These are phyloP conservation scores for Leccinum barrowsii DNA, from an alignment of 768 basidiomycete genomes.

Conservation along the genomic window DNA sequence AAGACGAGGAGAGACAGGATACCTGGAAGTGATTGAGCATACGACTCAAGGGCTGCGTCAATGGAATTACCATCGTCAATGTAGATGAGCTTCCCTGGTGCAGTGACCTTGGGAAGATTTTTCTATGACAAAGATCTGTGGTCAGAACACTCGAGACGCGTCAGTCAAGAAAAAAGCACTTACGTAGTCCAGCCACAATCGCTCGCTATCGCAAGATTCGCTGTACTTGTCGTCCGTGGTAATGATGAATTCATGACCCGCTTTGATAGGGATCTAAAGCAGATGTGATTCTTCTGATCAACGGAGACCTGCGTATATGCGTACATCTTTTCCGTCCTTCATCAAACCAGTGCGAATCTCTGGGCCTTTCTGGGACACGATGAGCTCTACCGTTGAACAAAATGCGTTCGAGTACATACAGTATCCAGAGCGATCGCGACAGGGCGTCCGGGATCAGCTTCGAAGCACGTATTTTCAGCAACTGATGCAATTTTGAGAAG, in stretches of 20 bases:
- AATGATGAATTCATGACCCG: constrained; percentile 92
- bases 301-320: constrained; percentile 30
- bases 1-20: constrained; percentile 92
- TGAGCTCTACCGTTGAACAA: constrained; percentile 5
- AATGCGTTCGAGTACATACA: constrained; percentile 42
- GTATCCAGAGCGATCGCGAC: constrained; percentile 98
- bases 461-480: constrained; percentile 6
- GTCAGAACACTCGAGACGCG: constrained; percentile 2
- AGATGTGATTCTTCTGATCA: constrained; percentile 2
- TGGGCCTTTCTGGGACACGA: constrained; percentile 79
- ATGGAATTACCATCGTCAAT: constrained; percentile 80
- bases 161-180: constrained; percentile 28
- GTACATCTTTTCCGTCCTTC: constrained; percentile 79
- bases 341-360: constrained; percentile 98
- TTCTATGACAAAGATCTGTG: constrained; percentile 38
- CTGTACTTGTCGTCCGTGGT: constrained; percentile 80
- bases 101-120: constrained; percentile 94
- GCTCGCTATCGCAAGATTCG: constrained; percentile 76
- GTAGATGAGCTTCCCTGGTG: constrained; percentile 96
- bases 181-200: constrained; percentile 93
- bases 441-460: constrained; percentile 74
- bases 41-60: neutral
- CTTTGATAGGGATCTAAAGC: constrained; percentile 69
- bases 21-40: constrained; percentile 32
- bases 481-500: neutral